These are phyloP conservation scores for Tuber calosporum DNA, from an alignment of 495 filamentous ascomycete species.

Conservation along the genomic window DNA sequence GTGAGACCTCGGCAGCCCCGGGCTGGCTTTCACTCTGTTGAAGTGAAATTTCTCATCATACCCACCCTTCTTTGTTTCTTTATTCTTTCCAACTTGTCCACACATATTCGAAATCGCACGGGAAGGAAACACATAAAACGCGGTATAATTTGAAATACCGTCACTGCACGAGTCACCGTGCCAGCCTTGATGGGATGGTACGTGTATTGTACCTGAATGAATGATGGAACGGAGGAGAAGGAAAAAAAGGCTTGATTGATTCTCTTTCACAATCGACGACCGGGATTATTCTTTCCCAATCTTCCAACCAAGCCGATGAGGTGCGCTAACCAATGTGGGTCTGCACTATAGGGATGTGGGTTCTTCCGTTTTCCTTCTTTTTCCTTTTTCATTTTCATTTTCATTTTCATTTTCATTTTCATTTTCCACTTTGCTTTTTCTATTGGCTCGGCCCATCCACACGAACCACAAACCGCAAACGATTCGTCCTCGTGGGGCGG, in stretches of 20 bases:
- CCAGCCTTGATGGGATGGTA: neutral
- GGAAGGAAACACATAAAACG: neutral
- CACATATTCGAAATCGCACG: neutral
- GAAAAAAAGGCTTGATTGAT: neutral
- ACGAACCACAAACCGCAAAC: neutral
- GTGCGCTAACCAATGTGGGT: neutral
- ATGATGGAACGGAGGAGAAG: neutral
- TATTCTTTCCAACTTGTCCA: neutral
- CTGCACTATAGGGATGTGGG: neutral
- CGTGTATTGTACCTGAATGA: neutral
- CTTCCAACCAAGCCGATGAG: neutral
- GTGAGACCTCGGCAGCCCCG: neutral
- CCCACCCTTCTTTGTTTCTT: neutral
- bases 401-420: neutral
- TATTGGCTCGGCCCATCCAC: neutral
- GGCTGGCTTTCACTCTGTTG: neutral
- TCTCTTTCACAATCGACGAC: slow-evolving; percentile 3
- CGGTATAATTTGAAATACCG: neutral
- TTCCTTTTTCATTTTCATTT: neutral
- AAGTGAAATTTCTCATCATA: neutral
- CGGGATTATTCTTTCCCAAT: neutral
- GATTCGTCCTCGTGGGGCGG: slow-evolving; percentile 1
- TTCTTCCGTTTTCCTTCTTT: neutral
- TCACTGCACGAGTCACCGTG: neutral
- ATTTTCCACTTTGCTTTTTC: neutral